These are phyloP conservation scores for Nematocida parisii DNA, from an alignment of 371 early-diverging fungal species.

Conservation along the genomic window DNA sequence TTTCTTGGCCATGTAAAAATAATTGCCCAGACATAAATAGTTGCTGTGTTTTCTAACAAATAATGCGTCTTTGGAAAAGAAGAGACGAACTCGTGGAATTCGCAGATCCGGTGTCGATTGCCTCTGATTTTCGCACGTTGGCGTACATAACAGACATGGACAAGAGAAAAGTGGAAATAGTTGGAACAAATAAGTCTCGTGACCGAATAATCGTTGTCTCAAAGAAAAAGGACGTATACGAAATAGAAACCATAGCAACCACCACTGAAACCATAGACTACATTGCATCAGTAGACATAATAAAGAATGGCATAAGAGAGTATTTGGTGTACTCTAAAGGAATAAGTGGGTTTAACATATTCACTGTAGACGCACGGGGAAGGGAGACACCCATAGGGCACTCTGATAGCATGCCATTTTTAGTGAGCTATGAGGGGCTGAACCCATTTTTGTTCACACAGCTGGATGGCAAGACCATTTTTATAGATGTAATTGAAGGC, in stretches of 20 bases:
- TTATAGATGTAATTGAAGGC: neutral
- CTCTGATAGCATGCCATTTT: constrained; percentile 48
- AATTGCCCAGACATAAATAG: constrained; percentile 20
- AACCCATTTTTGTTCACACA: constrained; percentile 31
- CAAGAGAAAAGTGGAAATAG: constrained; percentile 32
- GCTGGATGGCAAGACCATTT: constrained; percentile 10
- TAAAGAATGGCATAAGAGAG: constrained; percentile 18
- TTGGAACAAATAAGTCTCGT: constrained; percentile 25
- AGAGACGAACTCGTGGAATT: constrained; percentile 38
- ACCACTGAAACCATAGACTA: constrained; percentile 10
- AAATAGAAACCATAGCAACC: neutral
- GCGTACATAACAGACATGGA: constrained; percentile 18
- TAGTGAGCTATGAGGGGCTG: neutral
- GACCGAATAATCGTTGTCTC: constrained; percentile 15
- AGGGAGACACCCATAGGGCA: neutral
- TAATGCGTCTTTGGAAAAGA: constrained; percentile 41
- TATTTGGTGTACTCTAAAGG: constrained; percentile 23
- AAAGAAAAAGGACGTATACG: constrained; percentile 13
- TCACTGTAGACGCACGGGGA: neutral
- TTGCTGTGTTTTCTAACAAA: constrained; percentile 17
- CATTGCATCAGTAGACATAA: constrained; percentile 36
- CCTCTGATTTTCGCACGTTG: constrained; percentile 32
- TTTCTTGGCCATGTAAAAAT: constrained; percentile 57
- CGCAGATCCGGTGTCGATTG: neutral
- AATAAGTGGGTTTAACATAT: neutral